A percentile compares a stretch with the other conserved stretches of the same genome.
Conservation (phyloP, 2,329 filamentous ascomycete species). For the Aspergillus sp. region DNA sequence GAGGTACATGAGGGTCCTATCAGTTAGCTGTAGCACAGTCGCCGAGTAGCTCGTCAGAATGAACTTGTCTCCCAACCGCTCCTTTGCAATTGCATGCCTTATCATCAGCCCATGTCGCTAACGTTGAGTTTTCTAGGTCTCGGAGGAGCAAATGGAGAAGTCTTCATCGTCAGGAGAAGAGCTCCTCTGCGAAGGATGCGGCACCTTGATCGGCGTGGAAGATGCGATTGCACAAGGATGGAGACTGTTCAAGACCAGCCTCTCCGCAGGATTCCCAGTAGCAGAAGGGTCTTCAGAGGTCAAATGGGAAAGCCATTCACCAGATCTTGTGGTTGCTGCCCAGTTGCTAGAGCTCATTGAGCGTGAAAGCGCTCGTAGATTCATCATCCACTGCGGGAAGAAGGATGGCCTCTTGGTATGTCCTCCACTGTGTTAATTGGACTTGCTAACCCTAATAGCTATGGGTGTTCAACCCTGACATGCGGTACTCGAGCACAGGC, state of each 20-base stretch:
- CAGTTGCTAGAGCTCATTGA: constrained; percentile 62
- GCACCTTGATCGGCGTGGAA: constrained; percentile 44
- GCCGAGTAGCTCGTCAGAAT: background rate
- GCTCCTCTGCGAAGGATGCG: constrained; percentile 39
- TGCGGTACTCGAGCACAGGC: constrained; percentile 58
- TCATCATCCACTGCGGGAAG: constrained; percentile 52
- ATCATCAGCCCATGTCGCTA: constrained; percentile 15
- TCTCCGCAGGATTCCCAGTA: constrained; percentile 31
- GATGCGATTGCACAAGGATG: constrained; percentile 48
- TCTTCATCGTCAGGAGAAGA: constrained; percentile 19
- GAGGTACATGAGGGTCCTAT: constrained; percentile 39
- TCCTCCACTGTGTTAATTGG: background rate
- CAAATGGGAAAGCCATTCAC: constrained; percentile 37
- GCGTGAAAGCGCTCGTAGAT: constrained; percentile 59
- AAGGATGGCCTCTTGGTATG: constrained; percentile 44
- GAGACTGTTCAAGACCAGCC: constrained; percentile 56
- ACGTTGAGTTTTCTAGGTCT: constrained; percentile 23
- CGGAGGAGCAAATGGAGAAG: constrained; percentile 39
- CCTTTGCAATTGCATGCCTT: background rate
- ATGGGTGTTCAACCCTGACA: constrained; percentile 66
- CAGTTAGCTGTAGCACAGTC: background rate
- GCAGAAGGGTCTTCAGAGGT: constrained; percentile 30
- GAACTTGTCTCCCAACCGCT: background rate
- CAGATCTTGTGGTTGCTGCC: constrained; percentile 54
- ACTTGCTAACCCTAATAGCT: constrained; percentile 40